Conservation (phyloP, 2,329 filamentous ascomycete species). For the Phaeosphaeriaceae sp. region DNA sequence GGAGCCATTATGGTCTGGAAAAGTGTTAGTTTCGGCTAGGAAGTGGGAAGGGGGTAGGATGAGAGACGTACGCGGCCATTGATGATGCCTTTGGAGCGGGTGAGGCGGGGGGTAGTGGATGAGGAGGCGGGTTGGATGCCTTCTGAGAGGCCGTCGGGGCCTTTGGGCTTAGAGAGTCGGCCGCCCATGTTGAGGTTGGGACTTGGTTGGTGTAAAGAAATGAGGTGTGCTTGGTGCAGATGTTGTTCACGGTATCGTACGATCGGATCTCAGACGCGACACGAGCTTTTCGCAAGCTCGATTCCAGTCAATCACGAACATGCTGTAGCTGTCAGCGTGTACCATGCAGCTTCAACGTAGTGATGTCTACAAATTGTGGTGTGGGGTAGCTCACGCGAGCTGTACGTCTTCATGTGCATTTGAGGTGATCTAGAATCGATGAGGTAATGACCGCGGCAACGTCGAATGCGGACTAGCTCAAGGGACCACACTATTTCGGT, state of each 20-base stretch:
- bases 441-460: constrained; percentile 28
- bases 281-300: neutral
- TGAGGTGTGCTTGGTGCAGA: neutral
- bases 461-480: constrained; percentile 22
- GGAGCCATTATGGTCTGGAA: constrained; percentile 63
- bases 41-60: neutral
- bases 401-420: neutral
- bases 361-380: constrained; percentile 13
- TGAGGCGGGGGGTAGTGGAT: constrained; percentile 27
- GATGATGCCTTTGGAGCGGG: constrained; percentile 40
- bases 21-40: constrained; percentile 3
- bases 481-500: constrained; percentile 10
- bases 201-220: neutral
- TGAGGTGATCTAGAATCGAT: constrained; percentile 24
- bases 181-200: constrained; percentile 50
- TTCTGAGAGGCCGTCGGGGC: constrained; percentile 53
- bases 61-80: constrained; percentile 40
- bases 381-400: constrained; percentile 5
- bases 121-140: constrained; percentile 44
- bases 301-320: constrained; percentile 14
- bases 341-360: constrained; percentile 1
- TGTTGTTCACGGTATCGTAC: constrained; percentile 1
- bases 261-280: neutral
- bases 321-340: constrained; percentile 13
- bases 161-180: constrained; percentile 54